These are phyloP conservation scores for Exophiala viscosa DNA, from an alignment of 2,329 filamentous ascomycete genomes.

Conservation along the genomic window DNA sequence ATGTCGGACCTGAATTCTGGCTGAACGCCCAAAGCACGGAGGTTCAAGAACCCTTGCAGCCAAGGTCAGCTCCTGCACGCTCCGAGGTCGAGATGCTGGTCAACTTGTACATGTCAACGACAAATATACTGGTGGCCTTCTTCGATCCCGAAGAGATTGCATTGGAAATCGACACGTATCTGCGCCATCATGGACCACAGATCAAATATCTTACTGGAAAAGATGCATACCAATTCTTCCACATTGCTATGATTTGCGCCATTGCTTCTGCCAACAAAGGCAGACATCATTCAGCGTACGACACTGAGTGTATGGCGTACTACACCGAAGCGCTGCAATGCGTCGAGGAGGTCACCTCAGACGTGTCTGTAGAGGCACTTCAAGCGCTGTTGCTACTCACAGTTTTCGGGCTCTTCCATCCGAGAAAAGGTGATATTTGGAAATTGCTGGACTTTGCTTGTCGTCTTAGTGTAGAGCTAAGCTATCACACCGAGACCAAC, in stretches of 20 bases:
- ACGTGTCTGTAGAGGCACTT: constrained; percentile 29
- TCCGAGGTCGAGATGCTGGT: constrained; percentile 29
- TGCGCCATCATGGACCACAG: constrained; percentile 23
- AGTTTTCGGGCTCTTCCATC: constrained; percentile 30
- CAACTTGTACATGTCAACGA: constrained; percentile 30
- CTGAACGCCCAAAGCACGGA: constrained; percentile 25
- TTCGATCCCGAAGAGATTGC: constrained; percentile 28
- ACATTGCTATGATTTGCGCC: constrained; percentile 35
- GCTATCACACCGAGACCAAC: constrained; percentile 34
- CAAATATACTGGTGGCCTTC: constrained; percentile 32
- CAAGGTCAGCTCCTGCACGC: constrained; percentile 19
- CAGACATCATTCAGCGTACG: constrained; percentile 29
- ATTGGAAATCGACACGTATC: constrained; percentile 27
- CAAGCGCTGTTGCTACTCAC: constrained; percentile 31
- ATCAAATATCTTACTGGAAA: constrained; percentile 26
- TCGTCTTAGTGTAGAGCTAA: constrained; percentile 33
- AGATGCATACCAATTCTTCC: constrained; percentile 33
- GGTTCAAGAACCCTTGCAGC: constrained; percentile 19
- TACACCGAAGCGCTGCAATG: constrained; percentile 31
- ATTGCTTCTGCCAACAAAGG: constrained; percentile 32
- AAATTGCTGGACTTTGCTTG: constrained; percentile 32
- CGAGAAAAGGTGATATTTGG: constrained; percentile 31
- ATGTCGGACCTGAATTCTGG: constrained; percentile 27
- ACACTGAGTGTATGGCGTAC: constrained; percentile 26
- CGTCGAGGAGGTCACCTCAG: constrained; percentile 33